Evolutionary conservation across 1,284 basidiomycete species (phyloP), one percentile per base, ranked within the genome.

Genomic region (Anthracocystis setariae): DNA sequence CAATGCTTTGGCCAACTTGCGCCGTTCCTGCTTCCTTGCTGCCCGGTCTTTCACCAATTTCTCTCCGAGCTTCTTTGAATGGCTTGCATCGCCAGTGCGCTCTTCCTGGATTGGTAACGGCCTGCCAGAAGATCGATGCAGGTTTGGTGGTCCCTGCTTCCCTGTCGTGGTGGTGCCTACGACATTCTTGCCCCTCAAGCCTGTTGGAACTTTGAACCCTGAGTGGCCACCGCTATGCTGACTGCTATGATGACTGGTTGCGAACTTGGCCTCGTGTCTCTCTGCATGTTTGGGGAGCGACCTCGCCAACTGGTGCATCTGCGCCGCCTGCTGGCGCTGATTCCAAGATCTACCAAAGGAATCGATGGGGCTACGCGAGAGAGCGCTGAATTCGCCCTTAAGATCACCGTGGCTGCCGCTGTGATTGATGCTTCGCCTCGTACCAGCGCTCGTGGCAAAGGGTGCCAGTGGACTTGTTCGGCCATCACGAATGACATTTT

Each of bases 371-470:
- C 70, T 61, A 23, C 53, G 52, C 1, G 61, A 61, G 2, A 71
- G 50, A 24, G 46, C 43, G 7, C 65, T 56, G 35, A 68, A 46
- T n/a, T 59, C 65, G 0, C 51, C n/a, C 2, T 53, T 44, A 0
- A 72, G 64, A 58, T 62, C 60, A 15, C 69, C 59, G n/a, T 72
- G 63, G 44, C 69, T 72, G 2, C 63, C 56, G n/a, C 69, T 72
- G 46, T 67, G 69, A 27, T 64, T 38, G 37, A 68, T 42, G n/a
- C 54, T 57, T 23, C 64, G 58, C n/a, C 57, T 56, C 8, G 39
- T 48, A 23, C 58, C 51, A 27, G 48, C 44, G 37, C 63, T 67
- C 2, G 65, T 44, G 0, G 46, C 68, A 23, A 70, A 65, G 0
- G 66, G 47, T 9, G 58, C 49, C 5, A 58, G 43, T 2, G 67